A percentile compares a stretch with the other conserved stretches of the same genome.
phyloP scores from a whole-genome alignment of 2,329 filamentous ascomycete genomes.

The Cladosporium austrohemisphaericum region DNA sequence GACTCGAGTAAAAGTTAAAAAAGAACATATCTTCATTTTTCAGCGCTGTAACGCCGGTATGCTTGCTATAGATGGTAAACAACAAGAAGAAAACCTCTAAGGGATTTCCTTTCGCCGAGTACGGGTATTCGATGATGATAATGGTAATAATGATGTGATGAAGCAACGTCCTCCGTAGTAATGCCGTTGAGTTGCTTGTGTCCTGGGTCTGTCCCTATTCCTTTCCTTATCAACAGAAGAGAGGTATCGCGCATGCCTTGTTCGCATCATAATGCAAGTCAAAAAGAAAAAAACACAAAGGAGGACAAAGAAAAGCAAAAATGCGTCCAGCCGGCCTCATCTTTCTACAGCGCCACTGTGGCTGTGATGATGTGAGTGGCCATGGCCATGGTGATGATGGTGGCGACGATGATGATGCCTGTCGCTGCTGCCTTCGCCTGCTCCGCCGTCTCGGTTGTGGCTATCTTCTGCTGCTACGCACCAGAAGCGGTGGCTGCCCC shows the following conservation, averaged over 20 bases:
- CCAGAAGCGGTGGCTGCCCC: constrained; percentile 98
- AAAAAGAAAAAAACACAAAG: not conserved
- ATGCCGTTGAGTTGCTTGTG: too few relatives aligned
- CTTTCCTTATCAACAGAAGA: too few relatives aligned
- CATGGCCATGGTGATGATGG: constrained; percentile 21
- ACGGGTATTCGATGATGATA: not conserved
- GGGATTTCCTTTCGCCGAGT: constrained; percentile 1
- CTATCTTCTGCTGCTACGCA: constrained; percentile 67
- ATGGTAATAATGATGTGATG: not conserved
- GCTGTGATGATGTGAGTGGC: constrained; percentile 22
- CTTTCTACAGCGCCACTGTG: constrained; percentile 5
- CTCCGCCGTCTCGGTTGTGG: constrained; percentile 21
- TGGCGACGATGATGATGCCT: constrained; percentile 21
- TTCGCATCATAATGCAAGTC: too few relatives aligned
- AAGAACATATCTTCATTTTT: too few relatives aligned
- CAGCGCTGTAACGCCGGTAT: not conserved
- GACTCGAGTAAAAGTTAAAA: too few relatives aligned
- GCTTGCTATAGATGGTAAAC: not conserved
- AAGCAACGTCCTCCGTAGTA: too few relatives aligned
- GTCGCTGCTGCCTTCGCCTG: constrained; percentile 20
- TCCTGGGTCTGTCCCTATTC: too few relatives aligned
- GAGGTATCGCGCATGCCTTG: too few relatives aligned
- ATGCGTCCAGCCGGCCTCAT: not conserved
- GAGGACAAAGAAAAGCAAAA: too few relatives aligned
- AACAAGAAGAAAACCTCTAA: not conserved